Base-by-base conservation (phyloP, 805 yeast species). In the Lachancea dasiensis region DNA sequence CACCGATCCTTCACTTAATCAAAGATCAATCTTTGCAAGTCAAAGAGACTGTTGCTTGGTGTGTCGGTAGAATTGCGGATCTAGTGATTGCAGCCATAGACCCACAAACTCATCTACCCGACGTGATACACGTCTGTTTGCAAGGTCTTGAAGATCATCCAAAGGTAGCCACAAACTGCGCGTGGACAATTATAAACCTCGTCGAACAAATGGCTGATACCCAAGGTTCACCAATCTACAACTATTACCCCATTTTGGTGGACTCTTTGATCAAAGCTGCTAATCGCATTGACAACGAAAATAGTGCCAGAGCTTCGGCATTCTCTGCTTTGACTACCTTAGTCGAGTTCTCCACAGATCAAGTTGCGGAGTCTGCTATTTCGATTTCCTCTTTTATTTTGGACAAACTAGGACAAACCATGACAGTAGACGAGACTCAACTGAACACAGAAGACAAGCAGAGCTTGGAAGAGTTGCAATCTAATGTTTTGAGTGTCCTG, bases 21-120 rank as follows among this genome's bases (percentile, higher is more conserved):
- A 68, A 64, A 27, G 97, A 92, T 62, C 73, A 76, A 20, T 67
- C 73, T 24, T 68, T 86, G 48, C 95, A 86, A 56, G 98, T 92
- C 19, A 83, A 86, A 58, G 98, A 92, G 58, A 89, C 98, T 1
- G 96, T 87, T 23, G 94, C 97, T 3, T 92, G 98, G 98, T 90
- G 97, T 66, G 69, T 92, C 44, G 98, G 98, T 41, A 78, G 96
- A 63, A 86, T 92, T 51, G 94, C 97, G 8, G 97, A 92, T 56
- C 66, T 81, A 36, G 86, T 81, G 29, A 73, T 84, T 45, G 84
- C 75, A 36, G 86, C 94, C 4, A 78, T 90, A 46, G 83, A 82
- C 50, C 58, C 75, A 19, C 70, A 75, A 30, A 60, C 64, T 4
- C 81, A 80, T 56, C 69, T 92, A 46, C 86, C 90, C 19, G 69